A percentile compares a stretch with the other conserved stretches of the same genome.
phyloP scores from a whole-genome alignment of 2,329 filamentous ascomycete genomes.

The Fusarium bulbicola region DNA sequence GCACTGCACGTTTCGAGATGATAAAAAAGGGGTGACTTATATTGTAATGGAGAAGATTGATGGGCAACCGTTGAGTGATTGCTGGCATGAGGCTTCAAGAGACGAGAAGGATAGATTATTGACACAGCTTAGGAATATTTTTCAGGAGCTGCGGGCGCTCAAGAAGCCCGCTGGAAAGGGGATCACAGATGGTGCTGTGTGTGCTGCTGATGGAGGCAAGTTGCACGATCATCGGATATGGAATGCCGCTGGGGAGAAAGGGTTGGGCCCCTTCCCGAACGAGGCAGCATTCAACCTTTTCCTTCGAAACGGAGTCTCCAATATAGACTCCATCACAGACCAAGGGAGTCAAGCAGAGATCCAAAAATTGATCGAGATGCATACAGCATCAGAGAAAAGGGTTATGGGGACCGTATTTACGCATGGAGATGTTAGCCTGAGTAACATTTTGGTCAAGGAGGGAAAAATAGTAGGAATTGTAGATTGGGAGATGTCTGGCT shows the following conservation, averaged over 20 bases:
- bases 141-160: not conserved
- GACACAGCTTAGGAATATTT: not conserved
- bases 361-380: not conserved
- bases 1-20: not conserved
- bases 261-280: not conserved
- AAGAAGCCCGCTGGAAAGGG: not conserved
- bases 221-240: not conserved
- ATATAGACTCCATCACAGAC: not conserved
- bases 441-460: not conserved
- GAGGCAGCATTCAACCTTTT: not conserved
- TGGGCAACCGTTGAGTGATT: not conserved
- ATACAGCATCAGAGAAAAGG: not conserved
- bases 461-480: not conserved
- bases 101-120: not conserved
- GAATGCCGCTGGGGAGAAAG: not conserved
- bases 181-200: not conserved
- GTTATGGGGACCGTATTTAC: not conserved
- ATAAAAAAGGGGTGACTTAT: not conserved
- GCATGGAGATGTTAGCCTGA: not conserved
- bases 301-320: not conserved
- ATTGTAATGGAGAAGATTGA: not conserved
- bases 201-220: not conserved
- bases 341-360: not conserved
- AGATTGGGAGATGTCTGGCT: not conserved
- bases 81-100: not conserved